phyloP scores from a whole-genome alignment of 139 green algal genomes.

The Chlorella sp. region DNA sequence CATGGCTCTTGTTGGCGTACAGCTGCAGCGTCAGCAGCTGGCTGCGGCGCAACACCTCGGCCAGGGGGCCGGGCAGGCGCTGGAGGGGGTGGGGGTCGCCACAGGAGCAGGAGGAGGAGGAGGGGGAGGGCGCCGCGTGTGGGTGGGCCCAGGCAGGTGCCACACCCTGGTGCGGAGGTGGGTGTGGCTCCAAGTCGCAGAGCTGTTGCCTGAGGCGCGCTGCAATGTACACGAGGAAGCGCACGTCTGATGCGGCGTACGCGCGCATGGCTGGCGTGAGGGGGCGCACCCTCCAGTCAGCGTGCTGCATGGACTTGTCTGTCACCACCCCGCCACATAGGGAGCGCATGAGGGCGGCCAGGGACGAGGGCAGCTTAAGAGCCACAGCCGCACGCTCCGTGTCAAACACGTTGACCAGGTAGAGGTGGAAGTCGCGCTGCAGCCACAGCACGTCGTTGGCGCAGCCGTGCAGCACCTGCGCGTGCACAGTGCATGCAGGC shows the following conservation, averaged over 20 bases:
- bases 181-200: not conserved
- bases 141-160: no score
- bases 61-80: not conserved
- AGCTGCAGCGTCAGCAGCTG: not conserved
- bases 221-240: conserved; percentile 53
- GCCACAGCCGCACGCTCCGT: conserved; percentile 62
- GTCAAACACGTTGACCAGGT: conserved; percentile 80
- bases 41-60: not conserved
- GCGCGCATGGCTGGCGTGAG: conserved; percentile 31
- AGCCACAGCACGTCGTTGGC: conserved; percentile 79
- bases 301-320: conserved; percentile 4
- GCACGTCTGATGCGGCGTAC: conserved; percentile 69
- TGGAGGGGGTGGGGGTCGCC: no score
- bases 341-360: not conserved
- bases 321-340: not conserved
- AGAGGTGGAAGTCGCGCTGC: conserved; percentile 63
- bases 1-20: not conserved
- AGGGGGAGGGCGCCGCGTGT: no score
- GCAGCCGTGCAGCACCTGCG: conserved; percentile 71
- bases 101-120: no score
- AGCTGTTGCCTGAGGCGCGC: not conserved
- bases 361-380: not conserved
- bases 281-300: conserved; percentile 71
- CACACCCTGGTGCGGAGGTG: not conserved
- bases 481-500: not conserved